Evolutionary conservation across 164 flowering plant species (phyloP).

Genomic region (Saururus chinensis): DNA sequence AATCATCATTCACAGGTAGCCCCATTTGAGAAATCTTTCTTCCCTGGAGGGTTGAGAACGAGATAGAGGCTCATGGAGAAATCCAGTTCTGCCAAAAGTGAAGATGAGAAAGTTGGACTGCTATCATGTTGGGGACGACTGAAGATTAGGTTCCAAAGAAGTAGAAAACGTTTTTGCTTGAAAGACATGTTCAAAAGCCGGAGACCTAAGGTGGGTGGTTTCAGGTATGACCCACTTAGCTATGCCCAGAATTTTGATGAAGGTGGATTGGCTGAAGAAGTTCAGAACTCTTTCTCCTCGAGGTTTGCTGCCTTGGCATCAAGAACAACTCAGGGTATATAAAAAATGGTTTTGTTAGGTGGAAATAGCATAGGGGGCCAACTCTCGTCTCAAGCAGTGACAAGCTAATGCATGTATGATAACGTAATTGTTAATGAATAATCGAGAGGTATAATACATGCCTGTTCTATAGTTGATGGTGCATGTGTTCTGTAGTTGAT

Average conservation of each 20-base stretch:
- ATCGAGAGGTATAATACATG: no score
- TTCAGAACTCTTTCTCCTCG: conserved; percentile 22
- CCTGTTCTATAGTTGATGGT: no score
- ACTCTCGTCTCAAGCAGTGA: no score
- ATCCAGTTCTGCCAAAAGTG: not conserved
- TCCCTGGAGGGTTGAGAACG: not conserved
- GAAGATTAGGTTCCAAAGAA: conserved; percentile 25
- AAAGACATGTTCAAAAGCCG: conserved; percentile 7
- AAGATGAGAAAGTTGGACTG: conserved; percentile 6
- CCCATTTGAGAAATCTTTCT: not conserved
- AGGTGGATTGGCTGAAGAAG: conserved; percentile 21
- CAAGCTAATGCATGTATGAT: no score
- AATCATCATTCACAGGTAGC: not conserved
- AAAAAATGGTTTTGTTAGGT: conserved; percentile 1
- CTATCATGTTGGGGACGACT: conserved; percentile 34
- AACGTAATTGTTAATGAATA: no score
- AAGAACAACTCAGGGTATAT: not conserved
- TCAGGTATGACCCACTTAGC: conserved; percentile 41
- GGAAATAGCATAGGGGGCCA: no score
- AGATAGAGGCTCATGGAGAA: conserved; percentile 8
- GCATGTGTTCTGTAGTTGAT: no score
- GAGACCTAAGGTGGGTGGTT: conserved; percentile 11
- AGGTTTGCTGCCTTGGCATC: conserved; percentile 23
- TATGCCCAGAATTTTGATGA: conserved; percentile 50
- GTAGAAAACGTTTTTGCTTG: conserved; percentile 3